These are phyloP conservation scores for Aquilaria yunnanensis DNA, from an alignment of 345 rosid species.

Conservation along the genomic window DNA sequence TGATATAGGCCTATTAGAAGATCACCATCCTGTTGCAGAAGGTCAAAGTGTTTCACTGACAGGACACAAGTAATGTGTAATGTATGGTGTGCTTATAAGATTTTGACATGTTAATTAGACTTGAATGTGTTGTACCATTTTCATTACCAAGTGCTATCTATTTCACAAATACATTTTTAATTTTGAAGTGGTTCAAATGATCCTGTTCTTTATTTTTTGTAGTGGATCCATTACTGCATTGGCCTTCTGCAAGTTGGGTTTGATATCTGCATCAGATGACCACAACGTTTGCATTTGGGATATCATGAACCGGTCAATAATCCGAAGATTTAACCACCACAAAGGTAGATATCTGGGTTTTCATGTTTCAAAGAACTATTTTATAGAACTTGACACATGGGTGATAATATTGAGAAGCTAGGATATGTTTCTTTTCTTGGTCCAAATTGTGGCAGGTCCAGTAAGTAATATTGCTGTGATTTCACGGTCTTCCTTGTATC, in stretches of 20 bases:
- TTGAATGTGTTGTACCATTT: no score
- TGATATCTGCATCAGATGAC: slow-evolving; percentile 51
- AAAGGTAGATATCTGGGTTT: slow-evolving; percentile 28
- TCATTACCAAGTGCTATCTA: no score
- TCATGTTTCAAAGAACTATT: neutral
- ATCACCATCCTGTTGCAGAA: slow-evolving; percentile 19
- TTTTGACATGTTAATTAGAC: no score
- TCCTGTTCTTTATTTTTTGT: slow-evolving; percentile 7
- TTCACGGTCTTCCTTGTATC: slow-evolving; percentile 18
- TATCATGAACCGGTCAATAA: slow-evolving; percentile 13
- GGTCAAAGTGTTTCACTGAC: slow-evolving; percentile 26
- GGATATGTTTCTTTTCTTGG: neutral
- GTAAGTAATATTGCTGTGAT: slow-evolving; percentile 33
- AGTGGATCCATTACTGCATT: slow-evolving; percentile 46
- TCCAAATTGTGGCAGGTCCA: slow-evolving; percentile 28
- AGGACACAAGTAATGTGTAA: slow-evolving; percentile 63
- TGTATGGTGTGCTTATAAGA: slow-evolving; percentile 25
- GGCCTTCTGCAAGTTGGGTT: slow-evolving; percentile 24
- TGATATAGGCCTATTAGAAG: slow-evolving; percentile 23
- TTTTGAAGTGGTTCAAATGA: slow-evolving; percentile 1
- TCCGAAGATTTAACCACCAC: slow-evolving; percentile 28
- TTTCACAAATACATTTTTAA: neutral
- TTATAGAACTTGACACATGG: no score
- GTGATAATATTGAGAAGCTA: no score
- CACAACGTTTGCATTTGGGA: slow-evolving; percentile 49